These are phyloP conservation scores for Candida takata DNA, from an alignment of 805 yeast species.

Conservation along the genomic window DNA sequence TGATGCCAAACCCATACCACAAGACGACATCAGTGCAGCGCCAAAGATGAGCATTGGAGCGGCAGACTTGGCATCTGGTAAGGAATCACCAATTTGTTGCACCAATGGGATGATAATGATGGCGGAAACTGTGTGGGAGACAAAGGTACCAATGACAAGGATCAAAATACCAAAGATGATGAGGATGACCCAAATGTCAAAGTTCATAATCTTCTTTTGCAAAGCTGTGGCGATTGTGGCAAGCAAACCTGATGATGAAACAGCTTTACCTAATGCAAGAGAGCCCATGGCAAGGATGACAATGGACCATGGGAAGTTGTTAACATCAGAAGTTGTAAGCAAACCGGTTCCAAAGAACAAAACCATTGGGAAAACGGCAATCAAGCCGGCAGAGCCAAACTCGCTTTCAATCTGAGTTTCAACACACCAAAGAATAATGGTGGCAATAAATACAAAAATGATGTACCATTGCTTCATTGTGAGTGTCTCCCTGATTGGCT, in stretches of 20 bases:
- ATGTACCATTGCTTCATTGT: slow-evolving; percentile 70
- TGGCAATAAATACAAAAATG: slow-evolving; percentile 55
- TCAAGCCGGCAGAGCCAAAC: slow-evolving; percentile 89
- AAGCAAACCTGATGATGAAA: slow-evolving; percentile 82
- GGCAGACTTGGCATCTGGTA: slow-evolving; percentile 65
- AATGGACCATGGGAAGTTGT: slow-evolving; percentile 94
- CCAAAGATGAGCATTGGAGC: slow-evolving; percentile 34
- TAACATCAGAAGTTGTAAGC: slow-evolving; percentile 77
- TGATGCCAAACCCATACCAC: slow-evolving; percentile 97
- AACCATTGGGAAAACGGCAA: slow-evolving; percentile 81
- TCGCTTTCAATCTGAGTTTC: slow-evolving; percentile 61
- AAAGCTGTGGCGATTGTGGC: slow-evolving; percentile 68
- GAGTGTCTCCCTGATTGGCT: slow-evolving; percentile 56
- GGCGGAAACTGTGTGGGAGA: slow-evolving; percentile 95
- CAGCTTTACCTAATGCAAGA: slow-evolving; percentile 88
- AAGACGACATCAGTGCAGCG: slow-evolving; percentile 66
- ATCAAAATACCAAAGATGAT: slow-evolving; percentile 79
- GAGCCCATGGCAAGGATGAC: slow-evolving; percentile 98
- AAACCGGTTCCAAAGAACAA: slow-evolving; percentile 87
- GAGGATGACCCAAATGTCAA: slow-evolving; percentile 59
- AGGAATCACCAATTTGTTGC: slow-evolving; percentile 70
- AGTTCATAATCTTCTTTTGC: slow-evolving; percentile 57
- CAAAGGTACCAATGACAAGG: slow-evolving; percentile 85
- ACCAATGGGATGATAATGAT: slow-evolving; percentile 86
- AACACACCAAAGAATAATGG: slow-evolving; percentile 87